Conservation (phyloP, 176 grass and related monocot genomes). For the Oryza nivara region DNA sequence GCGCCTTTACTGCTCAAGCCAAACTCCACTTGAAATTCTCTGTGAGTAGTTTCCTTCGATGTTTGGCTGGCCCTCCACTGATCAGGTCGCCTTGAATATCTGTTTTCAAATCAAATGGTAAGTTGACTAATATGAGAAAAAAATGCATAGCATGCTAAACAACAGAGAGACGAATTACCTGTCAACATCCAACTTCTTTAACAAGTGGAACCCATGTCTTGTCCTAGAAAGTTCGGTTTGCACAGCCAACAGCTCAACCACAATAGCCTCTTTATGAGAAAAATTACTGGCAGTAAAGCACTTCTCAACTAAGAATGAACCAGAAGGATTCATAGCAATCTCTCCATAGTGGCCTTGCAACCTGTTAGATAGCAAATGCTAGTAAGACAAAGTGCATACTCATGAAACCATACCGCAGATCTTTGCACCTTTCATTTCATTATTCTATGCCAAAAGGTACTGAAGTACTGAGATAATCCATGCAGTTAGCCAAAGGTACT, state of each 20-base stretch:
- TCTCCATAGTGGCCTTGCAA: constrained; percentile 77
- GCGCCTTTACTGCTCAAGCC: constrained; percentile 52
- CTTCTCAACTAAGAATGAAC: constrained; percentile 91
- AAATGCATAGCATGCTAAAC: not conserved
- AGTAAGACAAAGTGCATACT: not conserved
- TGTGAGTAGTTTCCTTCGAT: constrained; percentile 80
- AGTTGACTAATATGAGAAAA: not conserved
- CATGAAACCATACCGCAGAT: not conserved
- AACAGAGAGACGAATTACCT: constrained; percentile 49
- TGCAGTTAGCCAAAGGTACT: constrained; percentile 3
- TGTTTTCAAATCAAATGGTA: constrained; percentile 30
- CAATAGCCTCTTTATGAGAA: constrained; percentile 81
- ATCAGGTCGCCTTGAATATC: constrained; percentile 83
- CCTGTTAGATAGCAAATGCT: constrained; percentile 46
- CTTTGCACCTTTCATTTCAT: not conserved
- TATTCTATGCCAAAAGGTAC: not conserved
- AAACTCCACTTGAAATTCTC: constrained; percentile 70
- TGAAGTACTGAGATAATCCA: constrained; percentile 19
- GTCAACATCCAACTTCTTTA: constrained; percentile 94
- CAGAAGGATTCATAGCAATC: constrained; percentile 77
- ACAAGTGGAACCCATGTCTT: constrained; percentile 82
- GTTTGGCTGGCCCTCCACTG: constrained; percentile 78
- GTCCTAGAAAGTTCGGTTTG: constrained; percentile 68
- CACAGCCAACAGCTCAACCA: constrained; percentile 63
- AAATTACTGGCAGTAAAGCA: constrained; percentile 85